Base-by-base conservation (phyloP, 2,329 filamentous ascomycete genomes). In the Diaporthe sp. region DNA sequence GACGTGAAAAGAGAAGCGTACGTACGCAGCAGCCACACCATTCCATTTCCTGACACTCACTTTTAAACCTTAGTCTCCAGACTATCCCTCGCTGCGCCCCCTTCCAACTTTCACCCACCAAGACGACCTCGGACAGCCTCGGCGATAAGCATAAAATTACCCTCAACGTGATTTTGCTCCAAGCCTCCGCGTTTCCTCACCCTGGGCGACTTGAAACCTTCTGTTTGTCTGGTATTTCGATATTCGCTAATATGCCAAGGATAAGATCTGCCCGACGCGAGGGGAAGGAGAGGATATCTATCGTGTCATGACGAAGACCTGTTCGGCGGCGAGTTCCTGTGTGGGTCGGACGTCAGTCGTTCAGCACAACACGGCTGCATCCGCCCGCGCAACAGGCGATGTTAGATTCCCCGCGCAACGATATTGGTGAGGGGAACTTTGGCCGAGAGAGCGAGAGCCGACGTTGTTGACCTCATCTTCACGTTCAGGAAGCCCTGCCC, bases 1-100 rank as follows among this genome's bases (percentile, higher is more conserved):
- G 28, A 67, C 22, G 28, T 13, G 13, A 35, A 25, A 28, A 35
- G 19, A 19, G 25, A 52, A 17, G 64, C 45, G 28, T 67, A 52
- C 64, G 64, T 67, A 67, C 64, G 30, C 45, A 52, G 12, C 64
- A 67, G 45, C 45, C 64, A 17, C 64, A 38, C 64, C 64, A 67
- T 35, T 25, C 45, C 45, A 22, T 52, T 52, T 67, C 15, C 64
- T 52, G 64, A 67, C 45, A 38, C 64, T 67, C 38, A 12, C 35
- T 25, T 67, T 25, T 30, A 52, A 52, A n/a, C n/a, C 9, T 10
- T 67, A 38, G 64, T 67, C 64, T 52, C 42, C 28, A 22, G 19
- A 52, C 13, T 28, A 22, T 28, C 9, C 45, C 45, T 67, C 64
- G 64, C 64, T 67, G 19, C 64, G 30, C 30, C 64, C 22, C 60